phyloP scores from a whole-genome alignment of 345 rosid species.

The Noccaea bulbosa region DNA sequence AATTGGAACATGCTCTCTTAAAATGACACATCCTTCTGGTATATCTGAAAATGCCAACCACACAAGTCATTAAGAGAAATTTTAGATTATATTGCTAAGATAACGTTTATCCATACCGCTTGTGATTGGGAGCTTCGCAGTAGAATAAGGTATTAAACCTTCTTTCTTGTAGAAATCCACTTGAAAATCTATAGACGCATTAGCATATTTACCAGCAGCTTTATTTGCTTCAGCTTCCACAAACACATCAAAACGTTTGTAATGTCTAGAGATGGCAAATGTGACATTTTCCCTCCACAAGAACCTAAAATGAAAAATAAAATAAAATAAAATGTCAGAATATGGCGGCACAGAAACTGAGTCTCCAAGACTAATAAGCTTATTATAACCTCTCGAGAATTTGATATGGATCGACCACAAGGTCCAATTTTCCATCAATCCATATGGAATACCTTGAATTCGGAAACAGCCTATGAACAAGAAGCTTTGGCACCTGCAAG shows the following conservation, averaged over 20 bases:
- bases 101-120: slow-evolving; percentile 54
- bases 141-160: slow-evolving; percentile 75
- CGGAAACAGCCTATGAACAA: slow-evolving; percentile 76
- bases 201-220: slow-evolving; percentile 86
- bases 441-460: slow-evolving; percentile 81
- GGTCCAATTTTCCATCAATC: slow-evolving; percentile 71
- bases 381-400: slow-evolving; percentile 74
- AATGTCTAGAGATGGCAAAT: slow-evolving; percentile 87
- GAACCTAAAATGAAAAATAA: slow-evolving; percentile 54
- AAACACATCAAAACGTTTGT: slow-evolving; percentile 75
- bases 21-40: slow-evolving; percentile 93
- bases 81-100: not conserved
- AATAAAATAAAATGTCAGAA: not conserved
- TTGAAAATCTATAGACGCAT: slow-evolving; percentile 85
- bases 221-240: slow-evolving; percentile 89
- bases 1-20: slow-evolving; percentile 87
- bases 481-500: slow-evolving; percentile 36
- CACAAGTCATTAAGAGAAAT: not conserved
- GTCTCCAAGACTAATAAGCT: not conserved
- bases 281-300: slow-evolving; percentile 86
- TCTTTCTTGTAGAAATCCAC: slow-evolving; percentile 77
- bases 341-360: not conserved
- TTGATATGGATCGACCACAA: slow-evolving; percentile 56
- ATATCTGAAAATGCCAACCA: slow-evolving; percentile 61
- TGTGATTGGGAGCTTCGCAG: slow-evolving; percentile 78